phyloP scores from a whole-genome alignment of 108 stramenopile species.

The Skeletonema costatum region DNA sequence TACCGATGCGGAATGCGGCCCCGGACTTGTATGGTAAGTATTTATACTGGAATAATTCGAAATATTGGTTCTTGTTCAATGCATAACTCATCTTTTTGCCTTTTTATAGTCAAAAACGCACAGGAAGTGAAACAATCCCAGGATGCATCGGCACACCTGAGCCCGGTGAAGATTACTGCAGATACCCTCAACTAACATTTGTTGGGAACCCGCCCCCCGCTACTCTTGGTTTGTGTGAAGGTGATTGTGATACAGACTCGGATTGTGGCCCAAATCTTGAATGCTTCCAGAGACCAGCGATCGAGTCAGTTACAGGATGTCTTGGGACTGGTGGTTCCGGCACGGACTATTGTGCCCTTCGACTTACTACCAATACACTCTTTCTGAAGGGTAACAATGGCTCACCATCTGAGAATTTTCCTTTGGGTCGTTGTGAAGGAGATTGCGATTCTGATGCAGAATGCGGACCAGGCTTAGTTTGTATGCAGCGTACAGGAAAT shows the following conservation, averaged over 20 bases:
- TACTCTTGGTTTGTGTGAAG: constrained; percentile 24
- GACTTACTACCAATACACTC: background rate
- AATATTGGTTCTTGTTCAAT: too few species aligned
- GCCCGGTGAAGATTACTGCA: background rate
- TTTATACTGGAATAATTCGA: too few species aligned
- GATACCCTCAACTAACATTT: background rate
- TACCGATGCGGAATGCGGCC: background rate
- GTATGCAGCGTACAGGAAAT: constrained; percentile 14
- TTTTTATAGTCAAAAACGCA: background rate
- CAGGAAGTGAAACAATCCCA: background rate
- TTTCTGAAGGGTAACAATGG: constrained; percentile 9
- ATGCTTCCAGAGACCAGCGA: background rate
- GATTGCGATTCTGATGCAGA: constrained; percentile 18
- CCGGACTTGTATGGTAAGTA: background rate
- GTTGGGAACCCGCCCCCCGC: background rate
- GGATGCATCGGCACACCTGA: background rate
- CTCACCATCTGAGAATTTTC: background rate
- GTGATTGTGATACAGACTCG: constrained; percentile 46
- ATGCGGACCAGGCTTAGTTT: constrained; percentile 9
- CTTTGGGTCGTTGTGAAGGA: constrained; percentile 14
- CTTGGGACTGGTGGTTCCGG: background rate
- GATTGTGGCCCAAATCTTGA: constrained; percentile 18
- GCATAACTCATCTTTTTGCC: background rate
- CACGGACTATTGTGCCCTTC: background rate
- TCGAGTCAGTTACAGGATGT: background rate